These are phyloP conservation scores for Paramyrothecium roridum DNA, from an alignment of 2,329 filamentous ascomycete species.

Conservation along the genomic window DNA sequence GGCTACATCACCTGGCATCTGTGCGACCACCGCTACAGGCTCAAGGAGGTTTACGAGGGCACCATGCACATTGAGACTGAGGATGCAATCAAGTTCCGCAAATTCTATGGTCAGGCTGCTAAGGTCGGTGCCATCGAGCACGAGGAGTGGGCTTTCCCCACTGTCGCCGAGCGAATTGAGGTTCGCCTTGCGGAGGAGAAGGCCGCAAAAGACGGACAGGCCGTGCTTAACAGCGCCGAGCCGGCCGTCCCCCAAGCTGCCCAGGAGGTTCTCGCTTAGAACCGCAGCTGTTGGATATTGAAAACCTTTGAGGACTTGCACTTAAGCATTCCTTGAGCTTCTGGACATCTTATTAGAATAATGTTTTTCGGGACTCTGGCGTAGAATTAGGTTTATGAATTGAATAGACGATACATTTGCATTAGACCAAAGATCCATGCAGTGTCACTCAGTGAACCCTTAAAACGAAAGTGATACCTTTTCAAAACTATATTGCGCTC, in stretches of 20 bases:
- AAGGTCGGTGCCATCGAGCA: constrained; percentile 3
- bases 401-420: too few species aligned
- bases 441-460: too few species aligned
- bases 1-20: constrained; percentile 17
- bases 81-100: constrained; percentile 3
- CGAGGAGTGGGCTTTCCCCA: constrained; percentile 5
- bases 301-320: background rate
- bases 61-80: background rate
- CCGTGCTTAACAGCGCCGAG: background rate
- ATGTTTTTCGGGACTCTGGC: too few species aligned
- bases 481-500: too few species aligned
- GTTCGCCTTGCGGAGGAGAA: background rate
- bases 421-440: too few species aligned
- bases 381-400: too few species aligned
- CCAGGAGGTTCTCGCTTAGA: background rate
- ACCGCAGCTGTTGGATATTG: background rate
- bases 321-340: too few species aligned
- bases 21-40: constrained; percentile 11
- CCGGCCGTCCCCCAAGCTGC: background rate
- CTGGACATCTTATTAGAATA: too few species aligned
- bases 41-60: constrained; percentile 10
- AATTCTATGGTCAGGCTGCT: constrained; percentile 2
- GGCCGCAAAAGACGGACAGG: background rate
- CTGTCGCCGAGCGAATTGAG: constrained; percentile 2
- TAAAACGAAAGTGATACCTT: too few species aligned